These are phyloP conservation scores for Epichloe coenophiala DNA, from an alignment of 2,329 filamentous ascomycete genomes.

Conservation along the genomic window DNA sequence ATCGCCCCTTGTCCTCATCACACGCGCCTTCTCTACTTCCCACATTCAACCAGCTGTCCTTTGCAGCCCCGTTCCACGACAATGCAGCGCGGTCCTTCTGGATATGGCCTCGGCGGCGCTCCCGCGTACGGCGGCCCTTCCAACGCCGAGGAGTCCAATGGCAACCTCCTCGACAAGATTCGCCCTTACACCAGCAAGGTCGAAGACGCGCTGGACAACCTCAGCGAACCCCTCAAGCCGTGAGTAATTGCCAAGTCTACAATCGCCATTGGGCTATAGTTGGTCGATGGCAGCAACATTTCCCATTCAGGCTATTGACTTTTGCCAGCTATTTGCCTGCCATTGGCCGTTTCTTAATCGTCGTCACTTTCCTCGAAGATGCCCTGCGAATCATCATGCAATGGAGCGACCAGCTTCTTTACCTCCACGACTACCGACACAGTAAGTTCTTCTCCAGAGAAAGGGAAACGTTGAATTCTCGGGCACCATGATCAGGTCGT, in stretches of 20 bases:
- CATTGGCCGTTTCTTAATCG: slow-evolving; percentile 93
- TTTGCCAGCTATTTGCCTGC: slow-evolving; percentile 72
- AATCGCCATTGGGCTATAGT: not conserved
- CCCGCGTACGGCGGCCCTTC: slow-evolving; percentile 50
- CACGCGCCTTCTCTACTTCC: not conserved
- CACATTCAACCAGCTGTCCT: not conserved
- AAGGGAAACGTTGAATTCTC: not conserved
- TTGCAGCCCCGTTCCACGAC: not conserved
- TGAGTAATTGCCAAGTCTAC: slow-evolving; percentile 26
- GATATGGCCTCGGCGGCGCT: slow-evolving; percentile 70
- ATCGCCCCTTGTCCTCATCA: not conserved
- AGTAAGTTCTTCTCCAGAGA: slow-evolving; percentile 47
- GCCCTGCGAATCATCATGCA: slow-evolving; percentile 92
- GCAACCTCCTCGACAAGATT: slow-evolving; percentile 59
- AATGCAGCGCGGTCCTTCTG: slow-evolving; percentile 50
- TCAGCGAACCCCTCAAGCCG: slow-evolving; percentile 90
- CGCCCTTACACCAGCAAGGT: slow-evolving; percentile 96
- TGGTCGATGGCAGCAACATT: not conserved
- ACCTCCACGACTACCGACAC: slow-evolving; percentile 81
- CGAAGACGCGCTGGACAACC: slow-evolving; percentile 77
- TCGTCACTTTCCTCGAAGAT: slow-evolving; percentile 97
- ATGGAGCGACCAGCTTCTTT: slow-evolving; percentile 89
- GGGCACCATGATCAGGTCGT: not conserved
- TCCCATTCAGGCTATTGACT: slow-evolving; percentile 8
- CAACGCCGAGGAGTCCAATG: slow-evolving; percentile 42